Evolutionary conservation across 805 yeast species (phyloP).

Genomic region (Saturnispora hagleri): DNA sequence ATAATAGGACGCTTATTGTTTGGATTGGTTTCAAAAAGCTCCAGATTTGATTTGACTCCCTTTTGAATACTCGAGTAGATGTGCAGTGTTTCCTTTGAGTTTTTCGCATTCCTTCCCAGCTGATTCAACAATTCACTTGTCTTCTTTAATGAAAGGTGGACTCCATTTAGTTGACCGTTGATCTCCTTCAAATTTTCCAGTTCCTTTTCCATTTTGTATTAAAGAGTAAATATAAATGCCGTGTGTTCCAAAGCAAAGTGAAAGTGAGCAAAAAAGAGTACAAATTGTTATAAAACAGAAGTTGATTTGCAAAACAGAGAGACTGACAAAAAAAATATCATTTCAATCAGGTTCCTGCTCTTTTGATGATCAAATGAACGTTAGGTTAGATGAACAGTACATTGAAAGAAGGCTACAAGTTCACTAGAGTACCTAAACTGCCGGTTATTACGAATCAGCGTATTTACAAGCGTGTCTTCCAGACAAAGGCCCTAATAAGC

Average conservation of each 20-base stretch:
- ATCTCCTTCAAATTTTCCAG: constrained; percentile 2
- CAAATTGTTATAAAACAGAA: neutral
- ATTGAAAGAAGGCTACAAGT: neutral
- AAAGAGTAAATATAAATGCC: neutral
- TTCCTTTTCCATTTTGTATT: constrained; percentile 1
- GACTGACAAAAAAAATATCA: neutral
- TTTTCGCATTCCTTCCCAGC: neutral
- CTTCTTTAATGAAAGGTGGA: neutral
- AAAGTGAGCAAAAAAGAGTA: neutral
- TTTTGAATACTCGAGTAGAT: neutral
- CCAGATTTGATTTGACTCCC: constrained; percentile 1
- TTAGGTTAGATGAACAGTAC: neutral
- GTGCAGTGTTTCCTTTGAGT: constrained; percentile 2
- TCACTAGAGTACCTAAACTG: neutral
- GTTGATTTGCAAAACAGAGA: neutral
- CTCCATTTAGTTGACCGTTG: neutral
- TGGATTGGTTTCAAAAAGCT: neutral
- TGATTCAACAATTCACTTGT: neutral
- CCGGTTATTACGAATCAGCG: neutral
- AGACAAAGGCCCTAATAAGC: neutral
- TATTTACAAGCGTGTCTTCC: neutral
- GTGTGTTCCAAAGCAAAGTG: neutral
- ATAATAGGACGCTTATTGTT: neutral
- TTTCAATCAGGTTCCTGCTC: neutral
- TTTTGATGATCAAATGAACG: neutral